phyloP scores from a whole-genome alignment of 176 grass and related monocot species.

The Thinopyrum elongatum region DNA sequence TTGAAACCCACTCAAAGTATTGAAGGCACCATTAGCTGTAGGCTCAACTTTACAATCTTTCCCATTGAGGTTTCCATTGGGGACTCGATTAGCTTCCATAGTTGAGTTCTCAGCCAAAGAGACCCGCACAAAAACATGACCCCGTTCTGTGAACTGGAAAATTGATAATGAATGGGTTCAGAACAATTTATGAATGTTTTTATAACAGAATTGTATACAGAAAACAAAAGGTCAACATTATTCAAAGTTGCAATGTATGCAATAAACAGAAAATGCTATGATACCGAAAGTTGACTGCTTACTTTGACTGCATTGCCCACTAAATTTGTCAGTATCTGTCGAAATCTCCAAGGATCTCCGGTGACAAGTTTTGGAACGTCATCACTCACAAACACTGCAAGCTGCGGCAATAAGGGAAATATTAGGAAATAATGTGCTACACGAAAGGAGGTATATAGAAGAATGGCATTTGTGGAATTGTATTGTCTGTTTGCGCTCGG shows the following conservation, averaged over 20 bases:
- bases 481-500: not conserved
- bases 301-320: constrained; percentile 96
- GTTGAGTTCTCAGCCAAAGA: constrained; percentile 61
- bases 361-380: constrained; percentile 76
- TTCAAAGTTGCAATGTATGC: not conserved
- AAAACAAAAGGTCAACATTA: not conserved
- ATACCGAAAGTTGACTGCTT: constrained; percentile 45
- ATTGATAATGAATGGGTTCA: constrained; percentile 24
- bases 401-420: constrained; percentile 49
- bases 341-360: constrained; percentile 91
- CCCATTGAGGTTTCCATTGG: constrained; percentile 41
- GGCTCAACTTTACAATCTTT: constrained; percentile 47
- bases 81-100: constrained; percentile 16
- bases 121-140: constrained; percentile 92
- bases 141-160: constrained; percentile 84
- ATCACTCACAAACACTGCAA: constrained; percentile 91
- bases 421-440: constrained; percentile 17
- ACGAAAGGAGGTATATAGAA: not conserved
- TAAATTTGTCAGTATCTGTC: constrained; percentile 94
- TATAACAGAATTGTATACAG: not conserved
- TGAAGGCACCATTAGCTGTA: constrained; percentile 40
- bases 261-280: not conserved
- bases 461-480: not conserved
- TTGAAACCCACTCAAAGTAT: constrained; percentile 92
- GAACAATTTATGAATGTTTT: not conserved